Base-by-base conservation (phyloP, 768 basidiomycete genomes). In the Pulveroboletus frians region DNA sequence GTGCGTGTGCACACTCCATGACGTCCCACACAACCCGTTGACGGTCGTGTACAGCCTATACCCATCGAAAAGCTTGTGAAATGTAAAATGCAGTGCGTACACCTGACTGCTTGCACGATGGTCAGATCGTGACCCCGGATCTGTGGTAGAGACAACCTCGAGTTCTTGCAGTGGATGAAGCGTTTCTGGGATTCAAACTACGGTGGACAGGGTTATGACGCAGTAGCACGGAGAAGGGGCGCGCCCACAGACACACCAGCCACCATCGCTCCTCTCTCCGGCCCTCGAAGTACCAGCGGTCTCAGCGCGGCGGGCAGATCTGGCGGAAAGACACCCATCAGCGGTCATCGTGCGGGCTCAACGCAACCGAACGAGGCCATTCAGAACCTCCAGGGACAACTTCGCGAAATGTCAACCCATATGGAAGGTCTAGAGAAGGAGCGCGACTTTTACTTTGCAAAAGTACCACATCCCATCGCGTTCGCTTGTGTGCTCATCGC, bases 131-230 rank as follows among this genome's bases (percentile, higher is more conserved):
- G 49, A 61, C 48, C 15, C 15, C 17, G 20, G 41, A 43, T 43
- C 50, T 46, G 23, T 43, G 29, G 41, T 60, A 90, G 89, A 70
- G 96, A 98, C 70, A 99, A 99, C 69, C 84, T 99, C 58, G 96
- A 99, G 64, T 98, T 99, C 73, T 69, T 94, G 49, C 96, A 99
- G 70, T 99, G 95, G 95, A 78, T 91, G 61, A 92, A 92, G 65
- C 85, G 87, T 20, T 97, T 85, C 70, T 98, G 96, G 95, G 93
- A 98, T 60, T 70, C 80, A 23, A 92, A 94, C 74, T 93, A 84
- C 65, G 81, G 84, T 15, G 95, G 93, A 3, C 83, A 88, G 50
- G 81, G 76, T 6, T 98, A 98, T 63, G 92, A 97, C 64, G 74
- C 96, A 1, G 81, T 84, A 0, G 88, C 73, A 8, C 81, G 94